Evolutionary conservation across 495 filamentous ascomycete species (phyloP).

Genomic region (Neurospora sp.): DNA sequence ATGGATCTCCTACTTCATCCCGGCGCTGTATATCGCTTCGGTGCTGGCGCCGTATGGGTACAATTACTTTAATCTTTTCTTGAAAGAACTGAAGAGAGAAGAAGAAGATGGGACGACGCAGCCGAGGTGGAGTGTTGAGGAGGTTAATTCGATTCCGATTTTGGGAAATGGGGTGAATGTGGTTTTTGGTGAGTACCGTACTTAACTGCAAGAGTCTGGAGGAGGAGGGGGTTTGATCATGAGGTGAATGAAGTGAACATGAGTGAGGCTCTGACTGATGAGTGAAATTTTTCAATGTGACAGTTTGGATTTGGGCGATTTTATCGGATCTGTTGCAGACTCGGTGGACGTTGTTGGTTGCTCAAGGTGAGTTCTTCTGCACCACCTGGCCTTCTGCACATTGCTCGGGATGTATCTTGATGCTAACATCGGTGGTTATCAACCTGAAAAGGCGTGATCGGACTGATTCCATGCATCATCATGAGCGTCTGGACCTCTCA

Average conservation of each 20-base stretch:
- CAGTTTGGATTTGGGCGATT: constrained; percentile 33
- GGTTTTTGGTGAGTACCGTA: constrained; percentile 17
- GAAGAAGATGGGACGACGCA: constrained; percentile 18
- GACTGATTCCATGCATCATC: constrained; percentile 27
- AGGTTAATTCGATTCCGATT: constrained; percentile 31
- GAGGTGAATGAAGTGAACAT: not conserved
- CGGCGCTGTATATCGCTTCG: constrained; percentile 26
- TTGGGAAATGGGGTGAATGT: constrained; percentile 27
- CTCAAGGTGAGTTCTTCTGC: constrained; percentile 17
- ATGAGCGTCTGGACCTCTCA: constrained; percentile 30
- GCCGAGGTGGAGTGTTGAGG: constrained; percentile 22
- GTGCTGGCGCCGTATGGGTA: constrained; percentile 30
- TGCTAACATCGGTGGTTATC: too few species aligned
- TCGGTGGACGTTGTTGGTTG: constrained; percentile 26
- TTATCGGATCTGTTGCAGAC: constrained; percentile 27
- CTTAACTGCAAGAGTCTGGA: not conserved
- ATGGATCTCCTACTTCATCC: constrained; percentile 28
- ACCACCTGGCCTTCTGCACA: too few species aligned
- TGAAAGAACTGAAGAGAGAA: constrained; percentile 23
- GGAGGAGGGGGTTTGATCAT: not conserved
- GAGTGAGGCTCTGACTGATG: not conserved
- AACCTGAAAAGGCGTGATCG: constrained; percentile 14
- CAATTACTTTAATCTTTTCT: constrained; percentile 31
- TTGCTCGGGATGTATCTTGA: too few species aligned
- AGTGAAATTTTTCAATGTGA: not conserved